Conservation (phyloP, 495 filamentous ascomycete species). For the Staphylotrichum longicolle region DNA sequence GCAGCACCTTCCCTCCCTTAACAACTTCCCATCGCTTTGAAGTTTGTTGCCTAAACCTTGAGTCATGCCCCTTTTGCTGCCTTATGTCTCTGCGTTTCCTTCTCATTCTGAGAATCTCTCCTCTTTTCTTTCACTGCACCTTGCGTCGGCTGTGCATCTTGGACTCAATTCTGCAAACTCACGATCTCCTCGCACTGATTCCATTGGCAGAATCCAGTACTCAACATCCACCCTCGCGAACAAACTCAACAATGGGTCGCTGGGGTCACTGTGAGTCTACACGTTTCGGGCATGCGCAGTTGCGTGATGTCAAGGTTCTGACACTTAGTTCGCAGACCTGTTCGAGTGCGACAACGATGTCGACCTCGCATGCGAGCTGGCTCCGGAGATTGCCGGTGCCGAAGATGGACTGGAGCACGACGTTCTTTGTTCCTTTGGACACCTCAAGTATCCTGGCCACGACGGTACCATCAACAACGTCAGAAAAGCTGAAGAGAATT, state of each 20-base stretch:
- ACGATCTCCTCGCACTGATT: no score
- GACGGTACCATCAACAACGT: no score
- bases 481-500: background rate
- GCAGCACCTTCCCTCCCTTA: no score
- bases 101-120: no score
- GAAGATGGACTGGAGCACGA: background rate
- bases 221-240: background rate
- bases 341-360: constrained; percentile 1
- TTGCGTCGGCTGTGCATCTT: no score
- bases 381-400: background rate
- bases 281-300: background rate
- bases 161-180: no score
- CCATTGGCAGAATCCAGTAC: no score
- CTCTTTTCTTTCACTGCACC: no score
- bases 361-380: background rate
- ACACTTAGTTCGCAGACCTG: background rate
- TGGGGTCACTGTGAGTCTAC: constrained; percentile 7
- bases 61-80: no score
- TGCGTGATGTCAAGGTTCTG: background rate
- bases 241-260: constrained; percentile 5
- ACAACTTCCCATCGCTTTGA: no score
- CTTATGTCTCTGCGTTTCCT: no score
- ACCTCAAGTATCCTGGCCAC: background rate
- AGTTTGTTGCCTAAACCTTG: no score
- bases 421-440: background rate